These are phyloP conservation scores for Leccinellum luteum DNA, from an alignment of 768 basidiomycete genomes.

Conservation along the genomic window DNA sequence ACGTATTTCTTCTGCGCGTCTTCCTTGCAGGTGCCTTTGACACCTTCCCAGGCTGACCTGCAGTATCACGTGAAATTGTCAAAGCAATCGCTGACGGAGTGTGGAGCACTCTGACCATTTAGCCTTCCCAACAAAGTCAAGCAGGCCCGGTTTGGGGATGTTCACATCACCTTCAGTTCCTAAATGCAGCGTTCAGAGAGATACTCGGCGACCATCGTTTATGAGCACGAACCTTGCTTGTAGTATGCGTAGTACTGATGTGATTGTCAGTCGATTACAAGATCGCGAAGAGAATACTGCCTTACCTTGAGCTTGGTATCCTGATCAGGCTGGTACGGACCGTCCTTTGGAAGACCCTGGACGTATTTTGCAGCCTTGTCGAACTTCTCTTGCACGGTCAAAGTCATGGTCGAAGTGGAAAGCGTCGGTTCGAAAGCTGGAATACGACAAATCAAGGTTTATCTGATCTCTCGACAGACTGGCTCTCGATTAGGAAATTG, in stretches of 20 bases:
- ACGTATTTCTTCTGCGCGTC: constrained; percentile 76
- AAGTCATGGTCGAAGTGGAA: constrained; percentile 48
- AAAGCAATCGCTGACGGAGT: no score
- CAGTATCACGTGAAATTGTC: not conserved
- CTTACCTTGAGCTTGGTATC: constrained; percentile 81
- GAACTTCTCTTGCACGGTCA: constrained; percentile 52
- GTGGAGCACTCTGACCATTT: constrained; percentile 64
- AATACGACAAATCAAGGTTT: constrained; percentile 2
- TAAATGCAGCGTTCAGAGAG: constrained; percentile 28
- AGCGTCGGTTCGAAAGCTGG: not conserved
- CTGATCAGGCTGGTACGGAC: constrained; percentile 69
- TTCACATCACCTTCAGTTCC: constrained; percentile 75
- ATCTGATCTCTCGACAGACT: constrained; percentile 20
- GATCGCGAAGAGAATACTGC: constrained; percentile 11
- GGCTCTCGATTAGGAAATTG: constrained; percentile 12
- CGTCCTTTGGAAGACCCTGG: constrained; percentile 59
- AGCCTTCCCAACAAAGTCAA: constrained; percentile 85
- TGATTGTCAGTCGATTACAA: constrained; percentile 3
- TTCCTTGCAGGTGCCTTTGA: constrained; percentile 72
- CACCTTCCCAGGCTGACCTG: constrained; percentile 84
- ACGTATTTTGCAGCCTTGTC: constrained; percentile 72
- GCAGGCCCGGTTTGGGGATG: constrained; percentile 61
- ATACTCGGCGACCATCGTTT: constrained; percentile 1
- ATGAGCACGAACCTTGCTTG: constrained; percentile 73
- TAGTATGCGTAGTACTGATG: constrained; percentile 86